These are phyloP conservation scores for Tubosaeta sp. DNA, from an alignment of 768 basidiomycete genomes.

Conservation along the genomic window DNA sequence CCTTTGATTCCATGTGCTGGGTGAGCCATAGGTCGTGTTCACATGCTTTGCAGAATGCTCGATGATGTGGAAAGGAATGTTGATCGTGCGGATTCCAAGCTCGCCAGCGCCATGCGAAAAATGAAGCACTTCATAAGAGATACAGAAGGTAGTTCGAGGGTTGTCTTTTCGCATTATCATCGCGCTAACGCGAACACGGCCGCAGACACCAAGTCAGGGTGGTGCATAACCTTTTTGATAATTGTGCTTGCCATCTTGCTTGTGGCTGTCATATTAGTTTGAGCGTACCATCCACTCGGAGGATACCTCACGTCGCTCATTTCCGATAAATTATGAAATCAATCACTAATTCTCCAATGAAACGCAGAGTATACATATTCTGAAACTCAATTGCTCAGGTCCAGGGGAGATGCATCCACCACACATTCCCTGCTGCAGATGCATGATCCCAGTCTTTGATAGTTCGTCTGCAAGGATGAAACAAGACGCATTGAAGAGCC, in stretches of 20 bases:
- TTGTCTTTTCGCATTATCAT: neutral
- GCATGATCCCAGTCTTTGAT: neutral
- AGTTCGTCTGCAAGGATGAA: neutral
- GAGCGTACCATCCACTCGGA: slow-evolving; percentile 5
- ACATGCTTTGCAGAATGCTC: slow-evolving; percentile 55
- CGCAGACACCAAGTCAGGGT: slow-evolving; percentile 80
- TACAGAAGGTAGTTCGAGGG: slow-evolving; percentile 57
- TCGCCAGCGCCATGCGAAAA: slow-evolving; percentile 59
- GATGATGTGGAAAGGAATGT: slow-evolving; percentile 74
- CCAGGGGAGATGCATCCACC: neutral
- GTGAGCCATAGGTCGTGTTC: neutral
- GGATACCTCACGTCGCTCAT: slow-evolving; percentile 6
- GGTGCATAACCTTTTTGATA: slow-evolving; percentile 84
- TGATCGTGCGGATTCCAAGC: slow-evolving; percentile 61
- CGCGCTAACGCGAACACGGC: slow-evolving; percentile 1
- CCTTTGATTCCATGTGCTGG: slow-evolving; percentile 4
- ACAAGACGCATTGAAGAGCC: neutral
- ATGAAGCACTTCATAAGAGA: slow-evolving; percentile 81
- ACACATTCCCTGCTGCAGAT: neutral
- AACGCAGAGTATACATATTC: neutral
- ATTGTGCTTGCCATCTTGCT: slow-evolving; percentile 74
- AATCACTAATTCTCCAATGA: neutral
- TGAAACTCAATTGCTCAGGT: neutral
- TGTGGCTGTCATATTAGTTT: slow-evolving; percentile 75
- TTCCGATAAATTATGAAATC: slow-evolving; percentile 16